These are phyloP conservation scores for Penicillium tannophilum DNA, from an alignment of 495 filamentous ascomycete genomes.

Conservation along the genomic window DNA sequence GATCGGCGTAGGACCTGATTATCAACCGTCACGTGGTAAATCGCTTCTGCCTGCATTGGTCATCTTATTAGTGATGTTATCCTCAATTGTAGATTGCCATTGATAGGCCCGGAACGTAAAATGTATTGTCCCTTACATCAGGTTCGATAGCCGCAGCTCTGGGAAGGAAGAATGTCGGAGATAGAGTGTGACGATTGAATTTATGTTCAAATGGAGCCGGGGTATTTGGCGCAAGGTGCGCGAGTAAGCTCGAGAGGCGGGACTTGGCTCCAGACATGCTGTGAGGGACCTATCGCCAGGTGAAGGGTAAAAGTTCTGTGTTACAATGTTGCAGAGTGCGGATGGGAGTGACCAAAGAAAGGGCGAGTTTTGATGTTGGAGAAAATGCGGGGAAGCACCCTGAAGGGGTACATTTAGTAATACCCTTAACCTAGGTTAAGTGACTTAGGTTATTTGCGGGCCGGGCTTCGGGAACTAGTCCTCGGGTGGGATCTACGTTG, in stretches of 20 bases:
- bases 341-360: slow-evolving; percentile 3
- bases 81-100: not conserved
- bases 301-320: not conserved
- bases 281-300: not conserved
- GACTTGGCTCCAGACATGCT: slow-evolving; percentile 58
- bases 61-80: not conserved
- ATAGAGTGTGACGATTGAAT: slow-evolving; percentile 76
- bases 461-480: slow-evolving; percentile 16
- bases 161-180: slow-evolving; percentile 86
- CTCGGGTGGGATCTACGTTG: not conserved
- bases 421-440: slow-evolving; percentile 21
- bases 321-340: slow-evolving; percentile 5
- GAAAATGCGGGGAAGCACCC: slow-evolving; percentile 19
- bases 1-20: slow-evolving; percentile 68
- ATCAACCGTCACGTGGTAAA: slow-evolving; percentile 86
- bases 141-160: slow-evolving; percentile 91
- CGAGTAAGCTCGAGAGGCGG: slow-evolving; percentile 63
- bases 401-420: not conserved
- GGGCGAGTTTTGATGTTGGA: slow-evolving; percentile 8
- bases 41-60: slow-evolving; percentile 65
- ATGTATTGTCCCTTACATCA: slow-evolving; percentile 52
- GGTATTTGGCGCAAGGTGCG: slow-evolving; percentile 55
- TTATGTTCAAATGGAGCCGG: slow-evolving; percentile 46
- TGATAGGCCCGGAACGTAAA: not conserved
- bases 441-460: slow-evolving; percentile 4